These are phyloP conservation scores for Hypomontagnella monticulosa DNA, from an alignment of 495 filamentous ascomycete species.

Conservation along the genomic window DNA sequence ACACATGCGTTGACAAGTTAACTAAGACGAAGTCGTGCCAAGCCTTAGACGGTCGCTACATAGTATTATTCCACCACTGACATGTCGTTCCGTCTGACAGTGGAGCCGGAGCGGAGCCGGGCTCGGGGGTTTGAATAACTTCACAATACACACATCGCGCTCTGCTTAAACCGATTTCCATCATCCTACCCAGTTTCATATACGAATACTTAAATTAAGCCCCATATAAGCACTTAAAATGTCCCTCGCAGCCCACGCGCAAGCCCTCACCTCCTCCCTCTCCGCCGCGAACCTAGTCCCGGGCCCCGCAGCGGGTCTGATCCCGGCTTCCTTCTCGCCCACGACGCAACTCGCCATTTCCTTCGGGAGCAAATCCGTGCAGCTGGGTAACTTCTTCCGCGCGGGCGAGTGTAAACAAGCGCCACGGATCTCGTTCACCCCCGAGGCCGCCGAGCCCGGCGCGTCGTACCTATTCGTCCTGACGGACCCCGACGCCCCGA, in stretches of 20 bases:
- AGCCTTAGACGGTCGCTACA: conserved; percentile 4
- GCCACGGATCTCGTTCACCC: conserved; percentile 33
- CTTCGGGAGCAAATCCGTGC: conserved; percentile 28
- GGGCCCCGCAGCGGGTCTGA: conserved; percentile 34
- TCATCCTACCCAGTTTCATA: neutral
- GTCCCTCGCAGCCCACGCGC: conserved; percentile 17
- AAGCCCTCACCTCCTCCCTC: conserved; percentile 29
- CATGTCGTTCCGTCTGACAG: neutral
- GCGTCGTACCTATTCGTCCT: conserved; percentile 37
- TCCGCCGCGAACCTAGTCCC: conserved; percentile 34
- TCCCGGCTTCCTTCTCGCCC: conserved; percentile 37
- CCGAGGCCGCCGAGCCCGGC: conserved; percentile 14
- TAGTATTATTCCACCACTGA: conserved; percentile 28
- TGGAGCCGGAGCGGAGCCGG: conserved; percentile 13
- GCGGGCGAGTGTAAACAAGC: conserved; percentile 32
- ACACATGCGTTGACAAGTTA: neutral
- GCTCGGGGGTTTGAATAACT: neutral
- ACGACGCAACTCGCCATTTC: conserved; percentile 30
- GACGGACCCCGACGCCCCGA: conserved; percentile 44
- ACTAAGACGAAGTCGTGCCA: conserved; percentile 1
- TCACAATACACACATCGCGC: no score
- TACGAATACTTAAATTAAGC: neutral
- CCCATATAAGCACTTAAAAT: conserved; percentile 3
- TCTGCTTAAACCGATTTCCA: neutral
- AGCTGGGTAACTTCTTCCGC: conserved; percentile 40